These are phyloP conservation scores for Rosa chinensis DNA, from an alignment of 306 rosid genomes.

Conservation along the genomic window DNA sequence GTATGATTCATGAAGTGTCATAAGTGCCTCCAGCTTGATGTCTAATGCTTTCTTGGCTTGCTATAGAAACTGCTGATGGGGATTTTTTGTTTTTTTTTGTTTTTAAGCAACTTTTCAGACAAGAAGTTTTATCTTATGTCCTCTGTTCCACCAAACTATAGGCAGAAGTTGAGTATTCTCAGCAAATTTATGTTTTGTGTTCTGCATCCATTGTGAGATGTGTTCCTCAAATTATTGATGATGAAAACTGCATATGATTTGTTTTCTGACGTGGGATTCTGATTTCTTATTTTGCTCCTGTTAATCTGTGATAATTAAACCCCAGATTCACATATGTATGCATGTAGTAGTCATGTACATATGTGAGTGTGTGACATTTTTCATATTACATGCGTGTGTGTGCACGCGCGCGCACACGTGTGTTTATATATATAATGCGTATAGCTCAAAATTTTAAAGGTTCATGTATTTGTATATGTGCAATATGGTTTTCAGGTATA, in stretches of 20 bases:
- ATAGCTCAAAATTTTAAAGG: constrained; percentile 1
- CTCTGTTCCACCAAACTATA: not conserved
- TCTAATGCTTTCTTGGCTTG: not conserved
- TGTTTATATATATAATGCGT: not conserved
- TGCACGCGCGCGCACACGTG: too few species aligned
- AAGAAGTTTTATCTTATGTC: not conserved
- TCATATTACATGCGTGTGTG: too few species aligned
- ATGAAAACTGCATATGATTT: not conserved
- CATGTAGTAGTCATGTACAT: not conserved
- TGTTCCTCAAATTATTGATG: not conserved
- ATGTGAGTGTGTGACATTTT: not conserved
- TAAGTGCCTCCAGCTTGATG: not conserved
- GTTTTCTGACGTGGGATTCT: not conserved
- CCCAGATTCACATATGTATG: not conserved
- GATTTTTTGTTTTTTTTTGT: not conserved
- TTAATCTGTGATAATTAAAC: not conserved
- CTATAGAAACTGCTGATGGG: not conserved
- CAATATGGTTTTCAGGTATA: constrained; percentile 43
- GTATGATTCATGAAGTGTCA: not conserved
- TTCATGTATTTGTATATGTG: constrained; percentile 11
- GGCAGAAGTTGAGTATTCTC: not conserved
- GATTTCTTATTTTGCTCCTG: not conserved
- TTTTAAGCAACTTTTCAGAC: too few species aligned
- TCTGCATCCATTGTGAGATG: not conserved
- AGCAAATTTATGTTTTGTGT: not conserved